These are phyloP conservation scores for Aspergillus floridensis DNA, from an alignment of 2,329 filamentous ascomycete species.

Conservation along the genomic window DNA sequence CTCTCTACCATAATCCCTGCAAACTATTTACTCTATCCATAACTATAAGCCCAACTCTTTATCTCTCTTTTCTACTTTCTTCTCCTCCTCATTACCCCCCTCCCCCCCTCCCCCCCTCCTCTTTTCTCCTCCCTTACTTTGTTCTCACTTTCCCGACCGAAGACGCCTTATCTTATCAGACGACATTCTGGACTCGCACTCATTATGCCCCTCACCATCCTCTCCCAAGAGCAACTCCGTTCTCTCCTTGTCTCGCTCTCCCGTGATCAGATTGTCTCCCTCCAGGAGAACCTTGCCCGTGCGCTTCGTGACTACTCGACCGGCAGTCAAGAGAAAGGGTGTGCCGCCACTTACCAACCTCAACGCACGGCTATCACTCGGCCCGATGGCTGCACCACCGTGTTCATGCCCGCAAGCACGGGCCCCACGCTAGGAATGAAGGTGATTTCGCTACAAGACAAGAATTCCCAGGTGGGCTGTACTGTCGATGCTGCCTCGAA, in stretches of 20 bases:
- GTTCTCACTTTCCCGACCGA: neutral
- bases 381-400: conserved; percentile 59
- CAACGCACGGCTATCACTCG: conserved; percentile 60
- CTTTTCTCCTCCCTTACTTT: neutral
- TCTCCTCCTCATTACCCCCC: neutral
- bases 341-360: conserved; percentile 61
- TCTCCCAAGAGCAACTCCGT: conserved; percentile 57
- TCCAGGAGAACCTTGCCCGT: conserved; percentile 58
- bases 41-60: no score
- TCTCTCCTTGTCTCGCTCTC: conserved; percentile 55
- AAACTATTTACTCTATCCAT: no score
- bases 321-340: conserved; percentile 57
- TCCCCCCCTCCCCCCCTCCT: no score
- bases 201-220: conserved; percentile 59
- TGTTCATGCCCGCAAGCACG: conserved; percentile 67
- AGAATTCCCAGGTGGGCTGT: conserved; percentile 26
- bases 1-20: no score
- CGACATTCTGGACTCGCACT: neutral
- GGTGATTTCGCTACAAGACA: conserved; percentile 56
- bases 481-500: conserved; percentile 33
- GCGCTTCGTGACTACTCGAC: conserved; percentile 65
- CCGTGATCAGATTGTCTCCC: conserved; percentile 55
- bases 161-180: neutral
- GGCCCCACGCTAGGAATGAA: conserved; percentile 62
- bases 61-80: no score